Conservation (phyloP, 495 filamentous ascomycete genomes). For the Penicillium macrosclerotiorum region DNA sequence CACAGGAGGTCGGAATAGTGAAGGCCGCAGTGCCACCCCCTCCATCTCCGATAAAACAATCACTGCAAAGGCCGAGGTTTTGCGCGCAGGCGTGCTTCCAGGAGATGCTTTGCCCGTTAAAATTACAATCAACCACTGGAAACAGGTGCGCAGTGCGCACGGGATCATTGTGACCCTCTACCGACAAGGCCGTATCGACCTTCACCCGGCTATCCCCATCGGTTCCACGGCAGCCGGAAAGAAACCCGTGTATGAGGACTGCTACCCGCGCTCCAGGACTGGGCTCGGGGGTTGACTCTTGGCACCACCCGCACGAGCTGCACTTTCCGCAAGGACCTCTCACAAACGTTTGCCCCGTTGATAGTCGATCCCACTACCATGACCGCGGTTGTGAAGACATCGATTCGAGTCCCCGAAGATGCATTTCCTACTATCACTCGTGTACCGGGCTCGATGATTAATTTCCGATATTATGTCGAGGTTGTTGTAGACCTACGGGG, state of each 20-base stretch:
- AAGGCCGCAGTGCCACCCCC: constrained; percentile 40
- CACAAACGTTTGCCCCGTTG: constrained; percentile 80
- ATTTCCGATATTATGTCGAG: constrained; percentile 90
- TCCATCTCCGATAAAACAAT: constrained; percentile 63
- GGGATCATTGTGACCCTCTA: constrained; percentile 93
- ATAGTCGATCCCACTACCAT: constrained; percentile 81
- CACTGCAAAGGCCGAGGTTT: constrained; percentile 79
- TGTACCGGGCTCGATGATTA: constrained; percentile 88
- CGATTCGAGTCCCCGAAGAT: constrained; percentile 83
- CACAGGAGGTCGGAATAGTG: constrained; percentile 40
- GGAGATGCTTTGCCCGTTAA: constrained; percentile 80
- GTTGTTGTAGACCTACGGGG: constrained; percentile 89
- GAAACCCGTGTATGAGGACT: constrained; percentile 73
- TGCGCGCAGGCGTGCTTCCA: constrained; percentile 79
- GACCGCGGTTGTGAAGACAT: constrained; percentile 71
- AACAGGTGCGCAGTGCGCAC: constrained; percentile 81
- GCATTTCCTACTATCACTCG: constrained; percentile 87
- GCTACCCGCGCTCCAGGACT: constrained; percentile 69
- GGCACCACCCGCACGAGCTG: constrained; percentile 78
- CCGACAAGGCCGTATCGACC: constrained; percentile 86
- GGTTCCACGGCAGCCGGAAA: constrained; percentile 59
- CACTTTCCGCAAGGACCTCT: constrained; percentile 88
- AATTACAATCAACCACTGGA: constrained; percentile 80
- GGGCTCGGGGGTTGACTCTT: constrained; percentile 81
- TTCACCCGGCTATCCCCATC: constrained; percentile 68